Percentiles rank a stretch among this genome's conserved stretches.
Conservation (phyloP, 1,139 yeast species). For the Spathaspora sp. region DNA sequence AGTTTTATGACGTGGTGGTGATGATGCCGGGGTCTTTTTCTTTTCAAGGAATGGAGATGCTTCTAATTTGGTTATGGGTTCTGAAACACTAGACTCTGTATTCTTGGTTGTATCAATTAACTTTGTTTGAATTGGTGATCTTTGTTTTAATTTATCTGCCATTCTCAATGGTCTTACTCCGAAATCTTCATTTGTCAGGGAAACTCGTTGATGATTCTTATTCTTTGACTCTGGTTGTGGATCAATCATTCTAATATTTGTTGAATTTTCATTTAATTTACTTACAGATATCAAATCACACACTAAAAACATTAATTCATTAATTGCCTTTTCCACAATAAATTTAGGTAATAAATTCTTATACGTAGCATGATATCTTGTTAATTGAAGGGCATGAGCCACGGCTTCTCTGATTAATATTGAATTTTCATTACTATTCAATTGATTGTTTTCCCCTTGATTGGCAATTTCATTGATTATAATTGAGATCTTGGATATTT, state of each 20-base stretch:
- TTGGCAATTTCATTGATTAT: conserved; percentile 49
- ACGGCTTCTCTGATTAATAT: conserved; percentile 63
- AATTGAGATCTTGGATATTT: conserved; percentile 52
- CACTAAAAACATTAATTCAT: conserved; percentile 72
- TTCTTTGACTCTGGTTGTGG: conserved; percentile 8
- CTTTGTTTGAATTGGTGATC: conserved; percentile 5
- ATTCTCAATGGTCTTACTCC: conserved; percentile 61
- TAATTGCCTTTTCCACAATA: conserved; percentile 73
- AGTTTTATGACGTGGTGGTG: background rate
- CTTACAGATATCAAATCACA: conserved; percentile 65
- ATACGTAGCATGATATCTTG: conserved; percentile 73
- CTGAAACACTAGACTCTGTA: too few species aligned
- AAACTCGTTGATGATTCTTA: conserved; percentile 8
- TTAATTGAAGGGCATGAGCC: conserved; percentile 73
- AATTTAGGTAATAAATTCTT: conserved; percentile 66
- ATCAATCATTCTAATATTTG: conserved; percentile 14
- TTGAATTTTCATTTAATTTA: conserved; percentile 40
- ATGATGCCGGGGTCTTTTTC: background rate
- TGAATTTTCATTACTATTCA: conserved; percentile 37
- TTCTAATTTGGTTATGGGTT: background rate
- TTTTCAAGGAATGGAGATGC: background rate
- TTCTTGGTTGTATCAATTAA: conserved; percentile 1
- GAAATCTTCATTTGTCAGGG: conserved; percentile 18
- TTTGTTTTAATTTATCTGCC: conserved; percentile 41
- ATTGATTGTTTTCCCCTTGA: conserved; percentile 36